Conservation (phyloP, 139 green algal genomes). For the Parachlorella kessleri region DNA sequence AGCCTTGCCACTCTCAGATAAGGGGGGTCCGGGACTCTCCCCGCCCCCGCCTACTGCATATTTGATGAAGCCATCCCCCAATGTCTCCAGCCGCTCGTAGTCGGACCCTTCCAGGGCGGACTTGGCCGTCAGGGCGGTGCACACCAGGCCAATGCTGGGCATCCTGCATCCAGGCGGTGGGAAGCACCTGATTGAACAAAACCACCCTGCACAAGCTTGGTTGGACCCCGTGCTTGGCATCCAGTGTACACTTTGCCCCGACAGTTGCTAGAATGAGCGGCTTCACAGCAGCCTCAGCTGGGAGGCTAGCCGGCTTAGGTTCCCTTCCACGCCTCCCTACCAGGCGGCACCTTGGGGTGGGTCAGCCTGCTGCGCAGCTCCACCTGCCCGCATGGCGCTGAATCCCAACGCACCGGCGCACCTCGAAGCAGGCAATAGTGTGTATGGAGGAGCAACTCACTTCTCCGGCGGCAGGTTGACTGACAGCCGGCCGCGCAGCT, state of each 20-base stretch:
- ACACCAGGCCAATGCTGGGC: constrained; percentile 26
- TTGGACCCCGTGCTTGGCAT: too few relatives aligned
- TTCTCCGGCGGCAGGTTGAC: not conserved
- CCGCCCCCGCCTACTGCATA: constrained; percentile 18
- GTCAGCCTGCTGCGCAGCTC: too few relatives aligned
- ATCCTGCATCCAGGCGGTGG: constrained; percentile 26
- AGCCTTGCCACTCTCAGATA: not conserved
- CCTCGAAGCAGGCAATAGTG: not conserved
- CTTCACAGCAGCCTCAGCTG: too few relatives aligned
- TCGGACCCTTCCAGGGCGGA: constrained; percentile 28
- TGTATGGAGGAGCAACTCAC: constrained; percentile 1
- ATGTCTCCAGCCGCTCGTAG: constrained; percentile 51
- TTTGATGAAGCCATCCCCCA: constrained; percentile 56
- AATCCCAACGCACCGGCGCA: too few relatives aligned
- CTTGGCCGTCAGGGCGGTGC: constrained; percentile 39
- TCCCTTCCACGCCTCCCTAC: too few relatives aligned
- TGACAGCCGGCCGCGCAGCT: constrained; percentile 37
- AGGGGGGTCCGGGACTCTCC: not conserved
- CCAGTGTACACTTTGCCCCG: too few relatives aligned
- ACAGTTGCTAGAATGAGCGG: too few relatives aligned
- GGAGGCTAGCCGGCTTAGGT: too few relatives aligned
- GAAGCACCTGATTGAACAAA: too few relatives aligned
- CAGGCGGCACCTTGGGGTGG: too few relatives aligned
- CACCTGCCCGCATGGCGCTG: too few relatives aligned
- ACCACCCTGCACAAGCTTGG: too few relatives aligned